These are phyloP conservation scores for Lasiodiplodia theobromae DNA, from an alignment of 2,329 filamentous ascomycete species.

Conservation along the genomic window DNA sequence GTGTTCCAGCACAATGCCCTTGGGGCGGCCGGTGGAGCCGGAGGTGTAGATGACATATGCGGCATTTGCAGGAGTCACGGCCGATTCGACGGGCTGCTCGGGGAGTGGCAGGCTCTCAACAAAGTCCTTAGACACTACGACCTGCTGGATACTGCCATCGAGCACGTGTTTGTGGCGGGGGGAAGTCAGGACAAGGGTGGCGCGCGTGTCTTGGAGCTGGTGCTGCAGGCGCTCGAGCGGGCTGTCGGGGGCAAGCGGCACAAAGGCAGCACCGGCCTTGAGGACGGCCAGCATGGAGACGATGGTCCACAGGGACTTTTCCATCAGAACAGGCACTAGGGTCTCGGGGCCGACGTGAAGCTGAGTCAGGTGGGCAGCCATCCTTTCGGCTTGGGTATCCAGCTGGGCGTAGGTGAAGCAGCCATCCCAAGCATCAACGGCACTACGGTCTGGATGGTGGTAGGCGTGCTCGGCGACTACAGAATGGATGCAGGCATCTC, in stretches of 20 bases:
- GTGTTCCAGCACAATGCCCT: slow-evolving; percentile 33
- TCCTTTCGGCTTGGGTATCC: too few species aligned
- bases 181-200: neutral
- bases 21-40: slow-evolving; percentile 46
- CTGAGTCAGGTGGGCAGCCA: too few species aligned
- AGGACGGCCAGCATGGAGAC: slow-evolving; percentile 47
- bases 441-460: too few species aligned
- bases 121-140: too few species aligned
- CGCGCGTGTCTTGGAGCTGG: neutral
- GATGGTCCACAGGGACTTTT: slow-evolving; percentile 36
- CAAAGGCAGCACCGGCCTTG: slow-evolving; percentile 37
- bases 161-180: neutral
- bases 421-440: too few species aligned
- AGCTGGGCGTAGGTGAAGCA: too few species aligned
- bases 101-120: neutral
- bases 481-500: too few species aligned
- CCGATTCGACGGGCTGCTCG: neutral
- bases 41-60: slow-evolving; percentile 47
- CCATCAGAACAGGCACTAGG: too few species aligned
- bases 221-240: slow-evolving; percentile 38
- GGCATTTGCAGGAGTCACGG: neutral
- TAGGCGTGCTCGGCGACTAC: too few species aligned
- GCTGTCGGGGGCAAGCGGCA: slow-evolving; percentile 40
- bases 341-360: too few species aligned
- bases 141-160: neutral